Evolutionary conservation across 495 filamentous ascomycete genomes (phyloP).

Genomic region (Delitschia confertaspora): DNA sequence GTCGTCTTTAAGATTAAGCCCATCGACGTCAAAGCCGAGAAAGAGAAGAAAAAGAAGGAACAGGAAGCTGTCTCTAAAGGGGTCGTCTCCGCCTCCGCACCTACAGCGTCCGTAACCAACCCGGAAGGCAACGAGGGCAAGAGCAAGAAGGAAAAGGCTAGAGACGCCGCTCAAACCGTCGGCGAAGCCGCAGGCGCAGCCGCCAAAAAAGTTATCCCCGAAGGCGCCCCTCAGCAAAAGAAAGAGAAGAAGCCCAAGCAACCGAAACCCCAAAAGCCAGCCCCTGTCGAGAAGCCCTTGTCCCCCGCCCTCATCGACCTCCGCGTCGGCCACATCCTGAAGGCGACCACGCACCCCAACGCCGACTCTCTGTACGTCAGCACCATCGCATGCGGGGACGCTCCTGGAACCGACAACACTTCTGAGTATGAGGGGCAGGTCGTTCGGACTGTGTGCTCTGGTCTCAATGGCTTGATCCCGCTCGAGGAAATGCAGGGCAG

Average conservation of each 20-base stretch:
- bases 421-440: slow-evolving; percentile 78
- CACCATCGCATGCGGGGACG: slow-evolving; percentile 92
- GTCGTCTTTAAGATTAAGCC: slow-evolving; percentile 54
- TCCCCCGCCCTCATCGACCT: slow-evolving; percentile 86
- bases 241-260: slow-evolving; percentile 71
- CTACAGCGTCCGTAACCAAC: slow-evolving; percentile 12
- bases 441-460: slow-evolving; percentile 91
- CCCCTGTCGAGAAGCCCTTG: slow-evolving; percentile 53
- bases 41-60: slow-evolving; percentile 44
- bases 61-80: slow-evolving; percentile 33
- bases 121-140: slow-evolving; percentile 12
- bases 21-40: slow-evolving; percentile 46
- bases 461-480: slow-evolving; percentile 84
- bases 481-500: slow-evolving; percentile 93
- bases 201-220: slow-evolving; percentile 9
- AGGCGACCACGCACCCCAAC: slow-evolving; percentile 89
- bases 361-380: slow-evolving; percentile 93
- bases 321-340: slow-evolving; percentile 91
- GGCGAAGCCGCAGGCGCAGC: slow-evolving; percentile 26
- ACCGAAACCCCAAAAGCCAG: slow-evolving; percentile 55
- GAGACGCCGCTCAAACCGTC: slow-evolving; percentile 29
- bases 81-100: slow-evolving; percentile 22
- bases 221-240: slow-evolving; percentile 51
- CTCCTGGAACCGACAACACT: slow-evolving; percentile 77
- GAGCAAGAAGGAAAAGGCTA: slow-evolving; percentile 32